Base-by-base conservation (phyloP, 495 filamentous ascomycete species). In the Friedmanniomyces simplex region DNA sequence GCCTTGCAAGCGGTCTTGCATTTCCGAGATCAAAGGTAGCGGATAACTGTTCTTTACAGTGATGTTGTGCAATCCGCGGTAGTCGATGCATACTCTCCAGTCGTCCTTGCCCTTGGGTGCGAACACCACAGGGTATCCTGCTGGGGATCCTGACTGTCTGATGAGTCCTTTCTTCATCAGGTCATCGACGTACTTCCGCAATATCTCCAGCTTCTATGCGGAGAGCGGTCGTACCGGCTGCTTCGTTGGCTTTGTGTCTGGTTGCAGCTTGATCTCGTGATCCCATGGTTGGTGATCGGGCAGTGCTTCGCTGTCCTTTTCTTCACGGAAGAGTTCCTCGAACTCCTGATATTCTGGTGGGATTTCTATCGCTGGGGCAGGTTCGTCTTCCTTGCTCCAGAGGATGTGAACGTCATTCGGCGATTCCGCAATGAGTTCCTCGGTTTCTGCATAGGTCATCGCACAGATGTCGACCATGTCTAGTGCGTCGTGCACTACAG, bases 1-100 rank as follows among this genome's bases (percentile, higher is more conserved):
- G 53, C 28, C 57, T 57, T 25, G 57, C 46, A 8, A 57, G 32
- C 20, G 46, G 55, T 51, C 55, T 54, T 47, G 18, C 18, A 47
- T 11, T n/a, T 47, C 21, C n/a, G n/a, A n/a, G n/a, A n/a, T n/a
- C n/a, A n/a, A n/a, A n/a, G n/a, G n/a, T n/a, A n/a, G n/a, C n/a
- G n/a, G n/a, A n/a, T n/a, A n/a, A n/a, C n/a, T n/a, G n/a, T n/a
- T n/a, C n/a, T n/a, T n/a, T n/a, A n/a, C n/a, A n/a, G n/a, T n/a
- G n/a, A n/a, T n/a, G n/a, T n/a, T n/a, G n/a, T n/a, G n/a, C n/a
- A n/a, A n/a, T n/a, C n/a, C n/a, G n/a, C n/a, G n/a, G n/a, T n/a
- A n/a, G n/a, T n/a, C n/a, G n/a, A n/a, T n/a, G n/a, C n/a, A n/a
- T n/a, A n/a, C n/a, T n/a, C n/a, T n/a, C n/a, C n/a, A n/a, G n/a